Evolutionary conservation across 495 filamentous ascomycete species (phyloP).

Genomic region (Podospora comata): DNA sequence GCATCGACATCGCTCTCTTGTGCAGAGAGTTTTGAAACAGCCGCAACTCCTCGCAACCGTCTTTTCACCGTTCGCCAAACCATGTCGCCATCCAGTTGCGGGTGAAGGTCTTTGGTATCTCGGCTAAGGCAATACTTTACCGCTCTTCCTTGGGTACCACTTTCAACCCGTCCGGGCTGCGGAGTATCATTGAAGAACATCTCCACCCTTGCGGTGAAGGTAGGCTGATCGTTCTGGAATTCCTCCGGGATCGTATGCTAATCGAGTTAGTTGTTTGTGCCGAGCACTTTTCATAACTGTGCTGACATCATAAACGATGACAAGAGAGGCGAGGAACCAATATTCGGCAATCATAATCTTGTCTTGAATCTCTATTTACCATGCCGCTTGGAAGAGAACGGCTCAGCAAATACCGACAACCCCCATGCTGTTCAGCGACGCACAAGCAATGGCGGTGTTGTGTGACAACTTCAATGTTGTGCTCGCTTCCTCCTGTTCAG

Average conservation of each 20-base stretch:
- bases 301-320: background rate
- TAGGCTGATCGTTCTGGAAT: background rate
- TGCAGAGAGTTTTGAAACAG: constrained; percentile 16
- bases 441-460: background rate
- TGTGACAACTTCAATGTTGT: background rate
- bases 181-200: background rate
- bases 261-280: background rate
- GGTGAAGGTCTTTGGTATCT: background rate
- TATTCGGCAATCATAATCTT: background rate
- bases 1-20: constrained; percentile 12
- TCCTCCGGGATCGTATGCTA: background rate
- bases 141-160: constrained; percentile 1
- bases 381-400: background rate
- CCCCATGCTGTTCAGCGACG: background rate
- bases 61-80: background rate
- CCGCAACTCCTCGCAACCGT: background rate
- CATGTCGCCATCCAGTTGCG: background rate
- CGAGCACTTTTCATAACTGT: background rate
- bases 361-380: background rate
- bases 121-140: background rate
- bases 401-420: background rate
- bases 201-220: background rate
- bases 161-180: background rate
- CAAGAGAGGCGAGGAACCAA: background rate
- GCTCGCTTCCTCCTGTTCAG: background rate